Conservation (phyloP, 768 basidiomycete species). For the Suillus tomentosus region DNA sequence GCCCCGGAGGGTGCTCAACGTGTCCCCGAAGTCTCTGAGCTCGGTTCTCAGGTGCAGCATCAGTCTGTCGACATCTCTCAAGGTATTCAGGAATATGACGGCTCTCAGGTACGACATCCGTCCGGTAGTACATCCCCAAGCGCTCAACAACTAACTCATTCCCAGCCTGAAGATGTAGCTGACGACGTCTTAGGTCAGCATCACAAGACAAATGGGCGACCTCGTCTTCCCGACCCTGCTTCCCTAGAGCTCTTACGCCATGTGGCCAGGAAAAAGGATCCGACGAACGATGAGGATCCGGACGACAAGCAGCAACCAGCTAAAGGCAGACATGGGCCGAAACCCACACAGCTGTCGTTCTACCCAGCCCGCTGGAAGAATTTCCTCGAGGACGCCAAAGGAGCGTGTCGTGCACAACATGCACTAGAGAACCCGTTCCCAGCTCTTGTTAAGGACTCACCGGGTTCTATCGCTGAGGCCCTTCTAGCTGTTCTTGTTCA, state of each 20-base stretch:
- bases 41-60: too few relatives aligned
- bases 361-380: neutral
- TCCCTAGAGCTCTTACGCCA: neutral
- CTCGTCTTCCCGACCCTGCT: neutral
- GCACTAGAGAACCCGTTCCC: neutral
- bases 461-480: too few relatives aligned
- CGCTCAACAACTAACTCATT: too few relatives aligned
- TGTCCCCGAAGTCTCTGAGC: neutral
- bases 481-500: too few relatives aligned
- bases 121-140: too few relatives aligned
- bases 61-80: too few relatives aligned
- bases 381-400: neutral
- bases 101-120: neutral
- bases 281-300: neutral
- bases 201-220: neutral
- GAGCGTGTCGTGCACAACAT: neutral
- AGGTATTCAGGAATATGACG: neutral
- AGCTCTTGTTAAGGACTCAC: neutral
- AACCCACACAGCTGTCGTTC: neutral
- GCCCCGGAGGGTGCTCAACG: neutral
- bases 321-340: neutral
- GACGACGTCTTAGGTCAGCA: neutral
- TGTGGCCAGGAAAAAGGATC: neutral
- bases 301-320: neutral
- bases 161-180: neutral